A percentile compares a stretch with the other conserved stretches of the same genome.
These are phyloP conservation scores for Teratosphaeria epicoccoides DNA, from an alignment of 2,329 filamentous ascomycete genomes.

Conservation along the genomic window DNA sequence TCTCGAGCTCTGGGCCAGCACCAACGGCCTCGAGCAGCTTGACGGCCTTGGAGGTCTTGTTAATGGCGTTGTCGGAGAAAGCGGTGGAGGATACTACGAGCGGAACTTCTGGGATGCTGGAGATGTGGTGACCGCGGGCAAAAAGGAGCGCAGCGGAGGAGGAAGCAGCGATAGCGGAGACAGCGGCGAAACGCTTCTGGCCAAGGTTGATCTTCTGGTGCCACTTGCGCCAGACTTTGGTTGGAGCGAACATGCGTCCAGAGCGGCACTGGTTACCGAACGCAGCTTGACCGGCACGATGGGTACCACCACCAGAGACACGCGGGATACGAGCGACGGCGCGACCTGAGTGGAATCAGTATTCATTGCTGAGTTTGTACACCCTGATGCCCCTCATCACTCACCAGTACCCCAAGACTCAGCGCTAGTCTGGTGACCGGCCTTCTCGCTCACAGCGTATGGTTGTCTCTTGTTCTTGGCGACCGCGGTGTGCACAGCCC, in stretches of 20 bases:
- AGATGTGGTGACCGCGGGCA: slow-evolving; percentile 94
- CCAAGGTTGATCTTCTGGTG: slow-evolving; percentile 99
- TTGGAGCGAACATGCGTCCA: slow-evolving; percentile 99
- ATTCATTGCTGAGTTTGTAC: no score
- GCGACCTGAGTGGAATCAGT: slow-evolving; percentile 54
- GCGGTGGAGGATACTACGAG: slow-evolving; percentile 88
- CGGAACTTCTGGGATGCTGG: slow-evolving; percentile 85
- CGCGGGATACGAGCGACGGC: slow-evolving; percentile 99
- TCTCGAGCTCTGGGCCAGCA: slow-evolving; percentile 80
- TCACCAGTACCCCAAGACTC: slow-evolving; percentile 99
- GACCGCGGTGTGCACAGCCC: slow-evolving; percentile 88
- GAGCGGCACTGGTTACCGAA: slow-evolving; percentile 99
- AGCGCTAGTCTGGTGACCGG: slow-evolving; percentile 98
- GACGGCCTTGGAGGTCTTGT: slow-evolving; percentile 82
- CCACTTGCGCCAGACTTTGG: slow-evolving; percentile 99
- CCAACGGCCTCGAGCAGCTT: slow-evolving; percentile 83
- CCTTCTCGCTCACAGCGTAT: slow-evolving; percentile 99
- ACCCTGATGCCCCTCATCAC: slow-evolving; percentile 12
- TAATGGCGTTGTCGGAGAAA: slow-evolving; percentile 67
- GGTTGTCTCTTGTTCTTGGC: slow-evolving; percentile 99
- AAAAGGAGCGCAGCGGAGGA: slow-evolving; percentile 89
- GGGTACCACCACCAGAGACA: slow-evolving; percentile 99
- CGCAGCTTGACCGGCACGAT: slow-evolving; percentile 98
- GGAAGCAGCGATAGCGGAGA: slow-evolving; percentile 92
- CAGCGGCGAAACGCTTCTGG: slow-evolving; percentile 98